Evolutionary conservation across 768 basidiomycete species (phyloP), one percentile per base, ranked within the genome.

Genomic region (Leccinum uliginosum): DNA sequence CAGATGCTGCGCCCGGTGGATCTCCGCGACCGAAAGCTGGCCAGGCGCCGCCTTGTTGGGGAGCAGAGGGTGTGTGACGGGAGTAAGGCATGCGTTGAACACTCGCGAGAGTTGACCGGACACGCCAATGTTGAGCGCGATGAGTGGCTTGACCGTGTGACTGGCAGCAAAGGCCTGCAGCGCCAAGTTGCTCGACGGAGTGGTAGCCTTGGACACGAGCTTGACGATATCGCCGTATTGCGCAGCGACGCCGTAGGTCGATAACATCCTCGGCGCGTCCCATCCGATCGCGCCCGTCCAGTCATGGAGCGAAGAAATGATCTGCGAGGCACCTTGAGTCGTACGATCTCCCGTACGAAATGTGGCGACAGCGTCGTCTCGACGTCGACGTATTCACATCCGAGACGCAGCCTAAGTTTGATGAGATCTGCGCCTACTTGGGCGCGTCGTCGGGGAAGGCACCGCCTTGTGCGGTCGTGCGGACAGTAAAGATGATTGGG

Each of bases 281-380:
- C 96, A 99, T 62, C 82, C 81, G 76, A 95, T 78, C 15, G 78
- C 76, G 4, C 96, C 95, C 45, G 83, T 86, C 87, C 90, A 94
- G 65, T 99, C 94, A 67, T 98, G 96, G 86, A 88, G 97, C 7
- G 94, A 97, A 0, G 93, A 90, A 57, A 99, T 86, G 65, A 98
- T 83, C 62, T 86, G 80, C 1, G 93, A 89, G 45, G 73, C 65
- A 0, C 91, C 85, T 69, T 93, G 53, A 75, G 76, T 11, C 75
- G 64, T 29, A 77, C 71, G 45, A 98, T 74, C 3, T 81, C 78
- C 29, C 78, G 77, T 56, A 95, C 82, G 50, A 77, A 66, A 50
- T 81, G 77, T 61, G 83, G 78, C 0, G 90, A 82, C 74, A 87
- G 85, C 0, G 85, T 81, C 54, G 91, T 83, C 73, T 99, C 96